Conservation (phyloP, 257 asterid species). For the Solanum bukasovii region DNA sequence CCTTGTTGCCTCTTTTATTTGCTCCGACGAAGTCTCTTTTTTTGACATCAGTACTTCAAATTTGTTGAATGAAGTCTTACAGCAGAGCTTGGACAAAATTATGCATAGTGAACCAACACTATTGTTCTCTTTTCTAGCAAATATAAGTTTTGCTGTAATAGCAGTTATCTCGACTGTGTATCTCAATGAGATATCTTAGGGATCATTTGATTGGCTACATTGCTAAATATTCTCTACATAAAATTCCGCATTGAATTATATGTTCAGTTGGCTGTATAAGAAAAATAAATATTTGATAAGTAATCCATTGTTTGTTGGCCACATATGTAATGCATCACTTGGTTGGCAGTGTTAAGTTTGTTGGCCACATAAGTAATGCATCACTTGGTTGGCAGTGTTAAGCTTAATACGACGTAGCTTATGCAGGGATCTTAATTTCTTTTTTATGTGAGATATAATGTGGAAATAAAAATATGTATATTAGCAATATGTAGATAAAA, state of each 20-base stretch:
- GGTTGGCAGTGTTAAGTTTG: neutral
- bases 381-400: neutral
- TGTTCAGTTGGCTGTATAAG: neutral
- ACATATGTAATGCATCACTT: neutral
- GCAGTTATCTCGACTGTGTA: neutral
- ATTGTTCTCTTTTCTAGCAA: neutral
- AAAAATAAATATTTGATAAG: neutral
- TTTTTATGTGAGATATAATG: neutral
- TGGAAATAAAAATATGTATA: neutral
- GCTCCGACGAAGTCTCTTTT: neutral
- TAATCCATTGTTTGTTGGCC: neutral
- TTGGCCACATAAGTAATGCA: neutral
- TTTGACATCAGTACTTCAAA: neutral
- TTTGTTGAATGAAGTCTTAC: neutral
- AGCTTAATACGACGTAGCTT: neutral
- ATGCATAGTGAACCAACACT: neutral
- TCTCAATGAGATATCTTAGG: neutral
- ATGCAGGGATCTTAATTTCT: neutral
- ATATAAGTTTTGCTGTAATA: neutral
- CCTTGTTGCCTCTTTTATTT: neutral
- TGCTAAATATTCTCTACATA: neutral
- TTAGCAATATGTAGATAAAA: neutral
- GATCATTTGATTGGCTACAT: neutral
- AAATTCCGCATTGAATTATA: neutral
- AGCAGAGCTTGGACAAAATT: neutral